A percentile compares a stretch with the other conserved stretches of the same genome.
These are phyloP conservation scores for Phytopythium ostracodes DNA, from an alignment of 352 stramenopile species.

Conservation along the genomic window DNA sequence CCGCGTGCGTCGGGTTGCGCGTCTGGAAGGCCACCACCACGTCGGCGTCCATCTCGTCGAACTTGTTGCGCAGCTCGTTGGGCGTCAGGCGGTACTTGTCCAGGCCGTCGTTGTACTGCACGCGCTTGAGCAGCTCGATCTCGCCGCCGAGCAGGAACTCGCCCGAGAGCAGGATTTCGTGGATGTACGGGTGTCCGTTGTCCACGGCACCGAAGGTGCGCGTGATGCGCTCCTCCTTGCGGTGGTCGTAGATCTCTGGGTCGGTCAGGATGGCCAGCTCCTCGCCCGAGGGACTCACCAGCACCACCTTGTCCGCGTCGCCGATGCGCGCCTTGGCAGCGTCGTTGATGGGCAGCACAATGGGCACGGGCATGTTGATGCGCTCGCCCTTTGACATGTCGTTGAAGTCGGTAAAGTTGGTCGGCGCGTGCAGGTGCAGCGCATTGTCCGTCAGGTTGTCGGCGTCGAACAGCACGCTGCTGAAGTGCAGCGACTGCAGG, in stretches of 20 bases:
- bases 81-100: conserved; percentile 96
- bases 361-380: conserved; percentile 96
- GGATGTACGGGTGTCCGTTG: conserved; percentile 95
- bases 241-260: conserved; percentile 95
- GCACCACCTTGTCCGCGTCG: conserved; percentile 76
- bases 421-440: conserved; percentile 77
- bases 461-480: conserved; percentile 94
- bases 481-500: conserved; percentile 97
- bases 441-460: conserved; percentile 92
- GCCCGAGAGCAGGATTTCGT: conserved; percentile 93
- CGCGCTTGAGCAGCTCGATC: conserved; percentile 93
- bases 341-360: conserved; percentile 93
- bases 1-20: conserved; percentile 96
- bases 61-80: conserved; percentile 91
- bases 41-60: conserved; percentile 94
- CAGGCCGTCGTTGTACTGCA: conserved; percentile 96
- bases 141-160: conserved; percentile 96
- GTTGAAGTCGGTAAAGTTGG: conserved; percentile 92
- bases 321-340: conserved; percentile 91
- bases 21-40: conserved; percentile 98
- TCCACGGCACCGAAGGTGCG: conserved; percentile 97
- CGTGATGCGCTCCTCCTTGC: conserved; percentile 98
- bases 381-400: conserved; percentile 82
- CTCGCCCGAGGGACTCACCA: conserved; percentile 93
- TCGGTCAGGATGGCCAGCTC: conserved; percentile 92